Conservation (phyloP, 2,329 filamentous ascomycete species). For the Apiospora aurea region DNA sequence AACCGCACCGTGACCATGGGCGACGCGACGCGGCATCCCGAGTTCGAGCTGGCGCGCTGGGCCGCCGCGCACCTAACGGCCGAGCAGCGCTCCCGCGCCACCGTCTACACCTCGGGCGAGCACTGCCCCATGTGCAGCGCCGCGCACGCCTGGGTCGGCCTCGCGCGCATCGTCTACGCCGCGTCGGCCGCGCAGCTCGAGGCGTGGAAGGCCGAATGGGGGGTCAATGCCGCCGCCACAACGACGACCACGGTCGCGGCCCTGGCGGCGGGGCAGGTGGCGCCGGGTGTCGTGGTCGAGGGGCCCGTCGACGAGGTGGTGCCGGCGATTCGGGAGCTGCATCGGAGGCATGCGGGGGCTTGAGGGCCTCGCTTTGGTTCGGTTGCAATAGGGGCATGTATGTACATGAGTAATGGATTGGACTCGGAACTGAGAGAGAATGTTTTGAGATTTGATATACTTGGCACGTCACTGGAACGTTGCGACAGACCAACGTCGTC, state of each 20-base stretch:
- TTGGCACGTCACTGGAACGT: not conserved
- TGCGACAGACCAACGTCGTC: not conserved
- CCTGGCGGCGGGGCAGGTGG: constrained; percentile 27
- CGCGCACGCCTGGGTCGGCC: constrained; percentile 33
- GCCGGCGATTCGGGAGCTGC: constrained; percentile 31
- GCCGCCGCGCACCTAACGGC: constrained; percentile 28
- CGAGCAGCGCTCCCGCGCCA: constrained; percentile 26
- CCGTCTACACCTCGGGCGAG: constrained; percentile 35
- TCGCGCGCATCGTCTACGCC: constrained; percentile 34
- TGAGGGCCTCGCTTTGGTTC: not conserved
- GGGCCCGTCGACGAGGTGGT: constrained; percentile 34
- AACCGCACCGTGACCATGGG: constrained; percentile 30
- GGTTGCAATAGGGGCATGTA: no score
- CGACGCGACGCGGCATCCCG: constrained; percentile 34
- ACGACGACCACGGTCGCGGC: constrained; percentile 27
- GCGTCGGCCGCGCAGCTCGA: constrained; percentile 30
- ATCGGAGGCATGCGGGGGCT: constrained; percentile 29
- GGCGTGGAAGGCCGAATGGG: constrained; percentile 31
- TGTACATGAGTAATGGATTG: not conserved
- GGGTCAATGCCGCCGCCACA: not conserved
- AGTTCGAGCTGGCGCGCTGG: constrained; percentile 36
- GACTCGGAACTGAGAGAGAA: not conserved
- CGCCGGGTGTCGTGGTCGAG: constrained; percentile 27
- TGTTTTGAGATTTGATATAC: constrained; percentile 6
- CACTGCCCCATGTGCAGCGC: constrained; percentile 35